These are phyloP conservation scores for Sonneratia caseolaris DNA, from an alignment of 345 rosid genomes.

Conservation along the genomic window DNA sequence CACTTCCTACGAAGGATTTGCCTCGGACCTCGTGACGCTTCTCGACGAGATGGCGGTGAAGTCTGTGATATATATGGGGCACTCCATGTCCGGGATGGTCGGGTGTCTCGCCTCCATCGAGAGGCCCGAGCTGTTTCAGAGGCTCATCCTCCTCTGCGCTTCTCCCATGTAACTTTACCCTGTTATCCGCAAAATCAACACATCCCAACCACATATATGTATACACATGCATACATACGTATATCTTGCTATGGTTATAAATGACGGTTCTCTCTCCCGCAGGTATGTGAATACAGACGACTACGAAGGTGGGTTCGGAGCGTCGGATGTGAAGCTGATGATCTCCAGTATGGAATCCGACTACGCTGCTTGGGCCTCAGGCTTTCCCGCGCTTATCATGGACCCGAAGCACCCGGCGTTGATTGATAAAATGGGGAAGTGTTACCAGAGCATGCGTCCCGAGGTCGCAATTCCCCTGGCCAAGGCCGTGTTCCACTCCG, in stretches of 20 bases:
- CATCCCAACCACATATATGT: too few relatives aligned
- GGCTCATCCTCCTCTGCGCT: conserved; percentile 11
- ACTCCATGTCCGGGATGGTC: conserved; percentile 20
- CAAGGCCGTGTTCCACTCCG: conserved; percentile 2
- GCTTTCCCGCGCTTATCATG: conserved; percentile 3
- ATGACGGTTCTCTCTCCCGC: too few relatives aligned
- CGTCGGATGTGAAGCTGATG: background rate
- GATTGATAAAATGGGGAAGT: background rate
- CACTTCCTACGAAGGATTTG: conserved; percentile 9
- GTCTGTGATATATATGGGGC: conserved; percentile 11
- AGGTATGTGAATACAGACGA: conserved; percentile 10
- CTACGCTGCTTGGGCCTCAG: conserved; percentile 8
- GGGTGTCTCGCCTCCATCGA: conserved; percentile 18
- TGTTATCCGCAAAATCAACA: too few relatives aligned
- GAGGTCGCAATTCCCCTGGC: conserved; percentile 3
- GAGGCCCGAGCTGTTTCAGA: conserved; percentile 18
- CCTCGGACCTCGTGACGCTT: conserved; percentile 8
- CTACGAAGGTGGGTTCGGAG: conserved; percentile 14
- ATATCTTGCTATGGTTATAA: background rate
- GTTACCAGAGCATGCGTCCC: conserved; percentile 9
- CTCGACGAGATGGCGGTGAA: conserved; percentile 11
- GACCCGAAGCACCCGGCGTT: conserved; percentile 7
- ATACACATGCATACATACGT: too few relatives aligned
- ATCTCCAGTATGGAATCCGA: conserved; percentile 7
- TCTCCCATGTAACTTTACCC: conserved; percentile 9